Evolutionary conservation across 305 asterid genomes (phyloP).

Genomic region (Rubia tinctorum): DNA sequence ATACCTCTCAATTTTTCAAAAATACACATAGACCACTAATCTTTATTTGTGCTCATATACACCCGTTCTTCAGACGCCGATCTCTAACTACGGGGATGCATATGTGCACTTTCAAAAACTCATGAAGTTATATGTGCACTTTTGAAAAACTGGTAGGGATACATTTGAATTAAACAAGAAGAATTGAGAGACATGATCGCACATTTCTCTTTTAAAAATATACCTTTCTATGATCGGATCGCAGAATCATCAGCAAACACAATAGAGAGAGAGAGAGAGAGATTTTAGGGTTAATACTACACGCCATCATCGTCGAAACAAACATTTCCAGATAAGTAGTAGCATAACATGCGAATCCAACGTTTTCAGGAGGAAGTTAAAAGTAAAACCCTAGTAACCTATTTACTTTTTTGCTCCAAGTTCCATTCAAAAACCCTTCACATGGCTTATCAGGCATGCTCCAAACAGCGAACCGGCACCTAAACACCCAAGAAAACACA

Average conservation of each 20-base stretch:
- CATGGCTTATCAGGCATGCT: slow-evolving; percentile 56
- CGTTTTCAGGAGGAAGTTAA: slow-evolving; percentile 13
- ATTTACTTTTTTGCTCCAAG: slow-evolving; percentile 24
- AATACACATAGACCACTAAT: too few relatives aligned
- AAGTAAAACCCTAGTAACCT: slow-evolving; percentile 35
- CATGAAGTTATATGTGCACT: too few relatives aligned
- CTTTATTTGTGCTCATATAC: too few relatives aligned
- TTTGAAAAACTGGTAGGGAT: too few relatives aligned
- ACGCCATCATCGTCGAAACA: slow-evolving; percentile 32
- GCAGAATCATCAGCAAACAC: background rate
- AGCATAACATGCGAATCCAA: slow-evolving; percentile 4
- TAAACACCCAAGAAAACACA: slow-evolving; percentile 20
- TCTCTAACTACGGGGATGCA: too few relatives aligned
- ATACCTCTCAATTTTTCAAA: too few relatives aligned
- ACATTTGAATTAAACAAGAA: too few relatives aligned
- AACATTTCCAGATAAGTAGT: slow-evolving; percentile 5
- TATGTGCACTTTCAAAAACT: too few relatives aligned
- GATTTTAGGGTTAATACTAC: slow-evolving; percentile 18
- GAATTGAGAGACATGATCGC: too few relatives aligned
- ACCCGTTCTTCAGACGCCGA: too few relatives aligned
- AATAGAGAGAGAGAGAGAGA: slow-evolving; percentile 2
- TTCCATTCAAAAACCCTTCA: slow-evolving; percentile 33
- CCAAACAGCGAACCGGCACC: slow-evolving; percentile 37
- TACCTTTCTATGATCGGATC: too few relatives aligned
- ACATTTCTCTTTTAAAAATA: too few relatives aligned